These are phyloP conservation scores for Saccharomycopsis sp. DNA, from an alignment of 805 yeast species.

Conservation along the genomic window DNA sequence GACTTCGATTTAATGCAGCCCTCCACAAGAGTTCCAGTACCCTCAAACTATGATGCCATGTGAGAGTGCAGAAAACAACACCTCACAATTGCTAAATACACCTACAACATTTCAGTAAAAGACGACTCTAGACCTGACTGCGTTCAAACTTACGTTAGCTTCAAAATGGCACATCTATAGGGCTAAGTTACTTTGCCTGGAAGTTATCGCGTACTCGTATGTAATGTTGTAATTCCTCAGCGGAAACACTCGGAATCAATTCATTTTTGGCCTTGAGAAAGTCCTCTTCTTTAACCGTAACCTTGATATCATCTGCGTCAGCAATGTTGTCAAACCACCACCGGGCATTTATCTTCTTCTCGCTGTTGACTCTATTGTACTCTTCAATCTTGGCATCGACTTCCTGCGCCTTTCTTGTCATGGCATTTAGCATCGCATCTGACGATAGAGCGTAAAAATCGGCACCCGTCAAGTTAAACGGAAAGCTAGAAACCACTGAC, in stretches of 20 bases:
- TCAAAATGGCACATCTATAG: neutral
- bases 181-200: slow-evolving; percentile 44
- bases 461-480: slow-evolving; percentile 94
- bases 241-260: slow-evolving; percentile 78
- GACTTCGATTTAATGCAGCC: neutral
- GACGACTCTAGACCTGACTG: no score
- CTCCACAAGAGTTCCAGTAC: no score
- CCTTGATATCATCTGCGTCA: slow-evolving; percentile 55
- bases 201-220: slow-evolving; percentile 70
- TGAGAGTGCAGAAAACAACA: neutral
- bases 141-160: no score
- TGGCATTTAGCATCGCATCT: slow-evolving; percentile 93
- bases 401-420: slow-evolving; percentile 78
- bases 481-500: slow-evolving; percentile 60
- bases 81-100: neutral
- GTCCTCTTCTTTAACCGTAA: slow-evolving; percentile 62
- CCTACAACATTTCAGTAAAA: no score
- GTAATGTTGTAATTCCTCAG: slow-evolving; percentile 81
- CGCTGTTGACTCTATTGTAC: slow-evolving; percentile 39
- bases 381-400: slow-evolving; percentile 59
- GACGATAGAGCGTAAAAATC: slow-evolving; percentile 95
- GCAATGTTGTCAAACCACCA: slow-evolving; percentile 91
- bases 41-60: no score
- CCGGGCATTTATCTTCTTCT: slow-evolving; percentile 51
- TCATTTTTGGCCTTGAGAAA: slow-evolving; percentile 69